A percentile compares a stretch with the other conserved stretches of the same genome.
phyloP scores from a whole-genome alignment of 2,329 filamentous ascomycete species.

The Hypoxylon sp. region DNA sequence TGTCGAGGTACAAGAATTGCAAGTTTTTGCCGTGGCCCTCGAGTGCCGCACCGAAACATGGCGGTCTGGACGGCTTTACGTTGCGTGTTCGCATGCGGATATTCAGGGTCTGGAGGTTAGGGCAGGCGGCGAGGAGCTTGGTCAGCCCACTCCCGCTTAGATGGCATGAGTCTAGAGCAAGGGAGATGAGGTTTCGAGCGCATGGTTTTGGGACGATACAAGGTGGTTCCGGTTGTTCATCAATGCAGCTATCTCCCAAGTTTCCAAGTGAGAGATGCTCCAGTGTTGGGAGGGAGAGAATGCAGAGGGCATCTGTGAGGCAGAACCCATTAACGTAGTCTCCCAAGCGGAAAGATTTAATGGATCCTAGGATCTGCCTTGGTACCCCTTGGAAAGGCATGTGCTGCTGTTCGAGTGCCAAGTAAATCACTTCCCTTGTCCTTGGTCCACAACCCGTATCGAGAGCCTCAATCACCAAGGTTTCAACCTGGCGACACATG shows the following conservation, averaged over 20 bases:
- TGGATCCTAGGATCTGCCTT: background rate
- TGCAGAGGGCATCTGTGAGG: conserved; percentile 17
- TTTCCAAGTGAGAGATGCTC: conserved; percentile 20
- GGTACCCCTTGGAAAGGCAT: too few species aligned
- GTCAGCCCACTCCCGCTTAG: conserved; percentile 7
- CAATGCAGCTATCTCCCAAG: conserved; percentile 2
- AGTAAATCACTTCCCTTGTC: background rate
- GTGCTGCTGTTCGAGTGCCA: background rate
- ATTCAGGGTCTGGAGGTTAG: conserved; percentile 11
- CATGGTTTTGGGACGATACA: background rate
- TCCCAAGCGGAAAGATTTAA: conserved; percentile 9
- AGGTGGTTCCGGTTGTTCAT: background rate
- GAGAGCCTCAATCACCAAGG: background rate
- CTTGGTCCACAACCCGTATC: background rate
- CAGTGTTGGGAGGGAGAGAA: conserved; percentile 21
- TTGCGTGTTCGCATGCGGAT: conserved; percentile 9
- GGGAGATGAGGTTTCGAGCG: background rate
- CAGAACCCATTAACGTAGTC: conserved; percentile 15
- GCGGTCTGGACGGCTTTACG: background rate
- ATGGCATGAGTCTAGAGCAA: conserved; percentile 12
- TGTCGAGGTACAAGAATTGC: conserved; percentile 16
- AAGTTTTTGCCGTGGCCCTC: background rate
- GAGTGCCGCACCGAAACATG: conserved; percentile 12
- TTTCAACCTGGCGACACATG: background rate
- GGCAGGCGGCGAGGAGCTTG: conserved; percentile 14